Conservation (phyloP, 2,329 filamentous ascomycete genomes). For the Neonectria ditissima region DNA sequence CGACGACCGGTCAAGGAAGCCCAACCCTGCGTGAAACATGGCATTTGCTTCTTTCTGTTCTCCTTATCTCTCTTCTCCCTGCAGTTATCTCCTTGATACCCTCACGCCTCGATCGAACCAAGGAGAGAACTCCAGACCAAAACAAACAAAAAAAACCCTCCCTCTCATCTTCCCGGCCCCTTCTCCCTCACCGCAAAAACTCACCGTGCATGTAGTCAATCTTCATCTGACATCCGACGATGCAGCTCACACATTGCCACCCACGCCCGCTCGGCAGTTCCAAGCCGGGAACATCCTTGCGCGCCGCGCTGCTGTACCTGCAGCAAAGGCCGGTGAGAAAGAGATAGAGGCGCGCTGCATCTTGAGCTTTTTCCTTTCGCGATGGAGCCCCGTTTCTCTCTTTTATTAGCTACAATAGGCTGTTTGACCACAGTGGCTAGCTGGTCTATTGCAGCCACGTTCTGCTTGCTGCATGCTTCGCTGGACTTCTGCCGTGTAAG, state of each 20-base stretch:
- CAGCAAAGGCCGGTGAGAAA: constrained; percentile 1
- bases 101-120: neutral
- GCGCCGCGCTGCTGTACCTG: constrained; percentile 14
- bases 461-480: neutral
- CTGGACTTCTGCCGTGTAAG: neutral
- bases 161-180: neutral
- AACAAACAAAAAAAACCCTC: neutral
- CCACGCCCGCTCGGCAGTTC: constrained; percentile 8
- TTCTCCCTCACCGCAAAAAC: neutral
- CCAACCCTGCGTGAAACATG: too few species aligned
- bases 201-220: neutral
- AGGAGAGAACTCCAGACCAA: neutral
- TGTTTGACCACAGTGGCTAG: neutral
- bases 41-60: neutral
- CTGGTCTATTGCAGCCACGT: neutral
- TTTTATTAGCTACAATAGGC: neutral
- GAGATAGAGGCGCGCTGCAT: neutral
- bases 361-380: neutral
- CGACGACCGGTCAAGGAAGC: neutral
- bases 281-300: constrained; percentile 13
- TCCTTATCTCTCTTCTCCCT: constrained; percentile 4
- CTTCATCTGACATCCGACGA: neutral
- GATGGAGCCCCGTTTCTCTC: neutral
- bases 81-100: neutral
- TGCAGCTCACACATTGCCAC: neutral